A percentile compares a stretch with the other conserved stretches of the same genome.
Conservation (phyloP, 164 flowering plant species). For the Berberis thunbergii region DNA sequence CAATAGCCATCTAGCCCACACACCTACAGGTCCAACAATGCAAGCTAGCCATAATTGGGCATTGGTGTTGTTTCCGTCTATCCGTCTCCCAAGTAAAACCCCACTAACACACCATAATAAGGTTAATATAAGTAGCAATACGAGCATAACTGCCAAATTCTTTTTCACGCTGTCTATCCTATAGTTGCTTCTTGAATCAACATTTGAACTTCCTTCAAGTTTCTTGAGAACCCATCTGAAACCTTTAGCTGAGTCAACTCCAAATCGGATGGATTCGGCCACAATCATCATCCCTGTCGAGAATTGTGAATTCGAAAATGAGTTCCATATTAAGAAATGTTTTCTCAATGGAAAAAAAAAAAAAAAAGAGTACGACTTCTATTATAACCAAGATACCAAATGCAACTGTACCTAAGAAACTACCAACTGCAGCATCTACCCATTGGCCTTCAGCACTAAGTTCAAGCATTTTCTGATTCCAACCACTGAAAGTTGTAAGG, state of each 20-base stretch:
- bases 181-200: conserved; percentile 13
- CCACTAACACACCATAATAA: conserved; percentile 47
- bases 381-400: too few relatives aligned
- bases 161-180: conserved; percentile 24
- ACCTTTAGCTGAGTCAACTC: conserved; percentile 70
- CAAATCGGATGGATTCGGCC: conserved; percentile 48
- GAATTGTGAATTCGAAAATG: neutral
- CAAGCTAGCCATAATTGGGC: conserved; percentile 79
- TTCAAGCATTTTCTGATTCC: conserved; percentile 97
- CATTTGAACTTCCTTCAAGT: conserved; percentile 7
- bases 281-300: conserved; percentile 63
- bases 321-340: too few relatives aligned
- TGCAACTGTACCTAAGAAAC: conserved; percentile 40
- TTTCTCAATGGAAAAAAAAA: too few relatives aligned
- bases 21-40: conserved; percentile 75
- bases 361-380: too few relatives aligned
- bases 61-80: conserved; percentile 26
- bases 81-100: conserved; percentile 26
- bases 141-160: conserved; percentile 28
- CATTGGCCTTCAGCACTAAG: conserved; percentile 65
- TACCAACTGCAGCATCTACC: conserved; percentile 46
- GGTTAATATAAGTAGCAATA: conserved; percentile 30
- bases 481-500: conserved; percentile 94
- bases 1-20: conserved; percentile 85
- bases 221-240: conserved; percentile 37